phyloP scores from a whole-genome alignment of 2,329 filamentous ascomycete genomes.

The Bipolaris zeicola region DNA sequence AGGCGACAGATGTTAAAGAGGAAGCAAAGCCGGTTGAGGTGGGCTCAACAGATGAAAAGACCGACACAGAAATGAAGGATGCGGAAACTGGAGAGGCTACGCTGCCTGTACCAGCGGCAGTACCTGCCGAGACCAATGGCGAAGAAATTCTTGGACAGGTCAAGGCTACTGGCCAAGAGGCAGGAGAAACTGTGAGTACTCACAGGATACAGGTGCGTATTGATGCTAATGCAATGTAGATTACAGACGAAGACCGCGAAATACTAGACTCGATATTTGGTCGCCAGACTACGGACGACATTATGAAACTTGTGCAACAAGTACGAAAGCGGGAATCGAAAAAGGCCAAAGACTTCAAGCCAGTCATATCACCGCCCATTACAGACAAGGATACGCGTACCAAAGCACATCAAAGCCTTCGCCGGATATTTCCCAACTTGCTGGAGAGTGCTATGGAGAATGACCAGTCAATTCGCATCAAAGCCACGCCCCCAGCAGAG shows the following conservation, averaged over 20 bases:
- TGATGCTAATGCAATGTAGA: slow-evolving; percentile 25
- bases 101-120: slow-evolving; percentile 5
- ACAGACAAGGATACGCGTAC: slow-evolving; percentile 66
- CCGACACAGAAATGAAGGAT: slow-evolving; percentile 25
- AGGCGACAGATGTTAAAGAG: slow-evolving; percentile 7
- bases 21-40: slow-evolving; percentile 18
- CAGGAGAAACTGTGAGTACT: slow-evolving; percentile 23
- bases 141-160: background rate
- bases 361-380: slow-evolving; percentile 60
- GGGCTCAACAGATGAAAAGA: slow-evolving; percentile 32
- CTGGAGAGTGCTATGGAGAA: slow-evolving; percentile 79
- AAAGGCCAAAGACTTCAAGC: slow-evolving; percentile 62
- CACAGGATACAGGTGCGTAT: background rate
- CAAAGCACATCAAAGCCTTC: slow-evolving; percentile 68
- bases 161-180: slow-evolving; percentile 15
- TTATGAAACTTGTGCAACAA: slow-evolving; percentile 61
- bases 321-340: slow-evolving; percentile 60
- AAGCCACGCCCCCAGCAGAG: slow-evolving; percentile 50
- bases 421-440: slow-evolving; percentile 77
- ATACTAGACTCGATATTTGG: slow-evolving; percentile 58
- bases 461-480: slow-evolving; percentile 68
- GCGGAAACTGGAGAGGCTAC: slow-evolving; percentile 21
- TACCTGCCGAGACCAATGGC: background rate
- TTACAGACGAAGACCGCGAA: slow-evolving; percentile 48
- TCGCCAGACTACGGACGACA: slow-evolving; percentile 53